Evolutionary conservation across 768 basidiomycete species (phyloP), one percentile per base, ranked within the genome.

Genomic region (Pleurotus citrinopileatus): DNA sequence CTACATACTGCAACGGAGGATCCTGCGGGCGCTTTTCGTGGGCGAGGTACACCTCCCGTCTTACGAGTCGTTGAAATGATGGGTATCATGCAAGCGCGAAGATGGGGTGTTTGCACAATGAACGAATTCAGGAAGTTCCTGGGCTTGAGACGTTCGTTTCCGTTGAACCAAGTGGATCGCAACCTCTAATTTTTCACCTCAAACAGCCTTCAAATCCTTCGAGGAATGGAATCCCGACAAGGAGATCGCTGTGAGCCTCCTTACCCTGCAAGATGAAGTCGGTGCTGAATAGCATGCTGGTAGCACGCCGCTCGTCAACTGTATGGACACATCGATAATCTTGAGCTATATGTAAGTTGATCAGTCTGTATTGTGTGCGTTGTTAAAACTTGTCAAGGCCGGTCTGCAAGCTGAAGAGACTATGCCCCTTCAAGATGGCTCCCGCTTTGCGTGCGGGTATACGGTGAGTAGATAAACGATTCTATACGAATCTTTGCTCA

Each of bases 31-130:
- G 68, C 77, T 15, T 81, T 73, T 63, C 63, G 78, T 23, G 80
- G 75, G 17, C 74, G 75, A 1, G 75, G 77, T 2, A 77, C 76
- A 0, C 80, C 82, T 0, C 63, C 61, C 1, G 74, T 71, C 2
- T 61, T 84, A 57, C 66, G 78, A 8, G 62, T 81, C 40, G 70
- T 83, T 22, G 84, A 86, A 61, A 76, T 83, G 10, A 66, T 84
- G 68, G 78, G 76, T 1, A 83, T 86, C 32, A 63, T 70, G 42
- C 81, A 83, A 64, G 74, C 78, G 1, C 65, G 83, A 40, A 57
- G 57, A 4, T 84, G 83, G 82, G 82, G 82, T 25, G 72, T 77
- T 1, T 79, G 79, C 59, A 75, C 77, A 3, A 73, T 81, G 73
- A 83, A 82, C 53, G 80, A 82, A 62, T 82, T 82, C 65, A 67